Conservation (phyloP, 2,329 filamentous ascomycete genomes). For the Nothophoma quercina region DNA sequence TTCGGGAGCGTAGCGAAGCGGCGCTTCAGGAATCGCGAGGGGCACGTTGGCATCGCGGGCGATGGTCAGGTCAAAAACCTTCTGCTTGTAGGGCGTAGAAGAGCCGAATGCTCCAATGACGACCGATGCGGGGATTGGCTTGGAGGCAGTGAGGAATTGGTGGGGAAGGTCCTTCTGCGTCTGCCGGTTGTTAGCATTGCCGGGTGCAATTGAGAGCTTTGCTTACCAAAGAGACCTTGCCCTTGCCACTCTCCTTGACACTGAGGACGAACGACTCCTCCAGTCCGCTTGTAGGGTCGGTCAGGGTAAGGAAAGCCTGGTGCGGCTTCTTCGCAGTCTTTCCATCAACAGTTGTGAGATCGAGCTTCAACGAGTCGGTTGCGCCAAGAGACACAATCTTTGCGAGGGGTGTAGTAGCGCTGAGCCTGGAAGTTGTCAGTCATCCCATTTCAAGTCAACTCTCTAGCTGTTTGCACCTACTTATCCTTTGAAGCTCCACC, state of each 20-base stretch:
- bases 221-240: constrained; percentile 80
- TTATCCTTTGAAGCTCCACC: constrained; percentile 67
- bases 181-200: constrained; percentile 58
- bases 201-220: constrained; percentile 8
- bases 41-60: constrained; percentile 68
- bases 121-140: constrained; percentile 79
- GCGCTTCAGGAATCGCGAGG: constrained; percentile 67
- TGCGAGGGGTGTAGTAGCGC: constrained; percentile 64
- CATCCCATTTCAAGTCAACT: constrained; percentile 9
- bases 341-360: constrained; percentile 81
- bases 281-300: constrained; percentile 75
- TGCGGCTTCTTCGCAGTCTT: constrained; percentile 84
- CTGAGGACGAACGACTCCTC: constrained; percentile 87
- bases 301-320: constrained; percentile 88
- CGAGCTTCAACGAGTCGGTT: constrained; percentile 79
- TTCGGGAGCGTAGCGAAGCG: constrained; percentile 83
- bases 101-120: constrained; percentile 87
- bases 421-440: constrained; percentile 45
- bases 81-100: constrained; percentile 70
- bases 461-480: constrained; percentile 55
- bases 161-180: constrained; percentile 86
- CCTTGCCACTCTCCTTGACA: constrained; percentile 89
- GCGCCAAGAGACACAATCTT: constrained; percentile 70
- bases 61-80: constrained; percentile 77
- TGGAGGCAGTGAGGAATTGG: constrained; percentile 74